Evolutionary conservation across 805 yeast genomes (phyloP), one percentile per base, ranked within the genome.

Genomic region (Brettanomyces custersianus): DNA sequence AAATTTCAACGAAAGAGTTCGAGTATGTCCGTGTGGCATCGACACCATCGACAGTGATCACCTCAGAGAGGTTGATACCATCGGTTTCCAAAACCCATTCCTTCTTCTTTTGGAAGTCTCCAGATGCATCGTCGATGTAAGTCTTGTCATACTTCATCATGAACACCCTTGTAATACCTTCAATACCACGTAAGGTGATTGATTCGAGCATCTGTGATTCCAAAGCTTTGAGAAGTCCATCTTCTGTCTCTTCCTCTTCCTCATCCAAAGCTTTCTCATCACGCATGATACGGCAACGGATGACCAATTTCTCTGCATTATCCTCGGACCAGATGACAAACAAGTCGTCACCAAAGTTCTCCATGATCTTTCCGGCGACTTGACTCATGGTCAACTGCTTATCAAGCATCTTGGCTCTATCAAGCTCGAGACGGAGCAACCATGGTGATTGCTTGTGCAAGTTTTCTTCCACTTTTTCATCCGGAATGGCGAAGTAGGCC

Each of bases 81-180:
- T 92, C 99, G 2, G 98, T 90, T 73, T 92, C 99, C 59, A 92
- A 72, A 26, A 90, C 96, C 96, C 97, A 92, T 59, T 92, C 97
- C 56, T 85, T 88, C 44, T 80, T 80, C 65, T 87, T 92, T 41
- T 75, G 73, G 52, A 67, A 92, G 44, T 85, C 96, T 49, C 98
- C 98, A 6, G 31, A 7, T 33, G 81, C 69, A 29, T 69, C 80
- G 52, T 82, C 87, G 40, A 90, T 82, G 31, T 68, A 54, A 43
- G 74, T 77, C 44, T 74, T 70, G 55, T 81, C 85, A 49, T 81
- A 83, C 55, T 81, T 82, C 88, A 81, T 82, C 88, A 82, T 81
- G 59, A 80, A 83, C 31, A 83, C 94, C 52, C 96, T 83, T 23
- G 84, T 72, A 44, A 92, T 90, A 53, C 94, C 95, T 39, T 85